Evolutionary conservation across 2,329 filamentous ascomycete genomes (phyloP).

Genomic region (Nemania sp.): DNA sequence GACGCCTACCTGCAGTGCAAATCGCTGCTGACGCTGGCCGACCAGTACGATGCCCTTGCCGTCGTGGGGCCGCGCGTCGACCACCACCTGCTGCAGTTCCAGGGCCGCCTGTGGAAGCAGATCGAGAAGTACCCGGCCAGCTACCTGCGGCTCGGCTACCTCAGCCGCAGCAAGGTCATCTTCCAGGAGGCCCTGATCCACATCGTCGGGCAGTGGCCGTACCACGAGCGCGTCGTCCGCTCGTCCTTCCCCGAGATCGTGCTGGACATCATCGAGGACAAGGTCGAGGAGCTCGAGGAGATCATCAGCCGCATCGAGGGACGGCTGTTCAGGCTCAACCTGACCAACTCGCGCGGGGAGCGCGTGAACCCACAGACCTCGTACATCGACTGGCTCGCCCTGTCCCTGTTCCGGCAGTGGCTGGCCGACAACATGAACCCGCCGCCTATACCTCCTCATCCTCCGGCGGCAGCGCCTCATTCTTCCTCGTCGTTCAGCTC

Average conservation of each 20-base stretch:
- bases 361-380: constrained; percentile 77
- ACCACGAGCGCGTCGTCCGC: constrained; percentile 76
- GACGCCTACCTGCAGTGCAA: constrained; percentile 95
- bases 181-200: constrained; percentile 89
- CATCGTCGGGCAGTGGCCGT: constrained; percentile 92
- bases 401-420: constrained; percentile 90
- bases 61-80: constrained; percentile 90
- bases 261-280: constrained; percentile 90
- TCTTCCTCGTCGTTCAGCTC: constrained; percentile 25
- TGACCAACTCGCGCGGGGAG: constrained; percentile 80
- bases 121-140: constrained; percentile 94
- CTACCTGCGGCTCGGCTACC: constrained; percentile 86
- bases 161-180: constrained; percentile 81
- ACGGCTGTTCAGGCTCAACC: constrained; percentile 77
- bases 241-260: constrained; percentile 74
- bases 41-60: constrained; percentile 88
- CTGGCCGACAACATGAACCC: constrained; percentile 87
- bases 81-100: constrained; percentile 91
- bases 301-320: constrained; percentile 78
- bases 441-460: constrained; percentile 56
- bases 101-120: constrained; percentile 89
- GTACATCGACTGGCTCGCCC: constrained; percentile 87
- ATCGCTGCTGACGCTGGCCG: constrained; percentile 82
- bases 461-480: constrained; percentile 8
- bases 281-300: constrained; percentile 89